These are phyloP conservation scores for Aspergillus egyptiacus DNA, from an alignment of 495 filamentous ascomycete species.

Conservation along the genomic window DNA sequence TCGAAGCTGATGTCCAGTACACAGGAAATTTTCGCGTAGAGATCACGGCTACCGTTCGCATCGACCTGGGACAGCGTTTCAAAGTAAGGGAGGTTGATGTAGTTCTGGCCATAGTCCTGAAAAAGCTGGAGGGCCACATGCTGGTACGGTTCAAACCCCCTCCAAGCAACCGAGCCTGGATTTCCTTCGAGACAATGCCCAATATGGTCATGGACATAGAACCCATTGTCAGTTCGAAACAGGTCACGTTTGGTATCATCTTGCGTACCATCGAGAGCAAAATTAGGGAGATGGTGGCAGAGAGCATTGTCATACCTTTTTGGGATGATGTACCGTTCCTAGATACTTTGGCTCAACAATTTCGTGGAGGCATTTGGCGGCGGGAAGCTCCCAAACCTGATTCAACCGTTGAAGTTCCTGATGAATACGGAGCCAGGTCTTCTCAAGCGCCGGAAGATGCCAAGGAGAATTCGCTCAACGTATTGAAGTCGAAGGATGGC, in stretches of 20 bases:
- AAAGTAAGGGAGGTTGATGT: conserved; percentile 86
- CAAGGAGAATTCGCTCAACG: conserved; percentile 27
- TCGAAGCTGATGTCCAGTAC: conserved; percentile 83
- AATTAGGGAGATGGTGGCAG: conserved; percentile 86
- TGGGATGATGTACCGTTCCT: conserved; percentile 95
- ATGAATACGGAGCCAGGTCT: conserved; percentile 50
- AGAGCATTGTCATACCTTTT: conserved; percentile 88
- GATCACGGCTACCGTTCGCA: conserved; percentile 80
- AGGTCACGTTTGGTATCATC: conserved; percentile 90
- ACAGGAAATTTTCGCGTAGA: conserved; percentile 83
- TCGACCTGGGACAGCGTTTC: conserved; percentile 83
- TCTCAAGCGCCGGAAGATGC: conserved; percentile 35
- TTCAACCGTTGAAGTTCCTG: conserved; percentile 47
- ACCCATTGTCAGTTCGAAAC: conserved; percentile 88
- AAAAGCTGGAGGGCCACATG: conserved; percentile 77
- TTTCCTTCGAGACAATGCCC: conserved; percentile 86
- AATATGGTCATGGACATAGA: conserved; percentile 89
- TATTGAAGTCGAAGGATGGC: conserved; percentile 42
- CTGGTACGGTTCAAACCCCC: conserved; percentile 87
- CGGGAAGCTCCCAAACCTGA: conserved; percentile 49
- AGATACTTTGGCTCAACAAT: conserved; percentile 64
- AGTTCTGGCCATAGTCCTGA: conserved; percentile 78
- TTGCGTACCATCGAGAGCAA: conserved; percentile 88
- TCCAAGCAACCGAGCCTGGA: conserved; percentile 91
- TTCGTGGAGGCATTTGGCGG: conserved; percentile 86